Evolutionary conservation across 371 early-diverging fungal species (phyloP).

Genomic region (Lichtheimia corymbifera): DNA sequence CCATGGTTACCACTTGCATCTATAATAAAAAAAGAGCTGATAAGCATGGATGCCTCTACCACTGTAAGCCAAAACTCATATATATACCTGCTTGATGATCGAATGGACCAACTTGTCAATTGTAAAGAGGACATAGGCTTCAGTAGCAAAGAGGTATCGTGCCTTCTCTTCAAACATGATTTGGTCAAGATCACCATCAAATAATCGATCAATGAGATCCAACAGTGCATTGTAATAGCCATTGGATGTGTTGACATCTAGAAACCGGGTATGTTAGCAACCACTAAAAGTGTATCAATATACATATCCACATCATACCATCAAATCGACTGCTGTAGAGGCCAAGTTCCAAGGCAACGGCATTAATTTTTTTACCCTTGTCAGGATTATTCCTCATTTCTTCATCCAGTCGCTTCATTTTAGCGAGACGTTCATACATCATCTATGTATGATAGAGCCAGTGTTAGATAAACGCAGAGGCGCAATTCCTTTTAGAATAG

Average conservation of each 20-base stretch:
- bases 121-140: constrained; percentile 84
- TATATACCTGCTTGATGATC: constrained; percentile 82
- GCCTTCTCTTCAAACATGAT: constrained; percentile 89
- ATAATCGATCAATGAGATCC: constrained; percentile 70
- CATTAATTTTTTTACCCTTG: constrained; percentile 62
- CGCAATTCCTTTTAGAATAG: too few species aligned
- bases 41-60: too few species aligned
- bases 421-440: constrained; percentile 77
- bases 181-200: constrained; percentile 84
- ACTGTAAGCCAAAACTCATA: neutral
- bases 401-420: constrained; percentile 70
- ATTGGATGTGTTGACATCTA: constrained; percentile 46
- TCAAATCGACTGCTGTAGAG: constrained; percentile 60
- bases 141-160: constrained; percentile 81
- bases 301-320: constrained; percentile 34
- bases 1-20: constrained; percentile 49
- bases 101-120: constrained; percentile 84
- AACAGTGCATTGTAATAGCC: constrained; percentile 78
- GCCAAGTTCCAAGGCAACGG: constrained; percentile 81
- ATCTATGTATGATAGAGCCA: constrained; percentile 53
- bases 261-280: neutral
- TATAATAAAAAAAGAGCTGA: constrained; percentile 6
- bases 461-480: neutral
- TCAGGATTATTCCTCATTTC: constrained; percentile 59
- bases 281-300: neutral